Conservation (phyloP, 169 alveolate genomes). For the Cyclospora cayetanensis region DNA sequence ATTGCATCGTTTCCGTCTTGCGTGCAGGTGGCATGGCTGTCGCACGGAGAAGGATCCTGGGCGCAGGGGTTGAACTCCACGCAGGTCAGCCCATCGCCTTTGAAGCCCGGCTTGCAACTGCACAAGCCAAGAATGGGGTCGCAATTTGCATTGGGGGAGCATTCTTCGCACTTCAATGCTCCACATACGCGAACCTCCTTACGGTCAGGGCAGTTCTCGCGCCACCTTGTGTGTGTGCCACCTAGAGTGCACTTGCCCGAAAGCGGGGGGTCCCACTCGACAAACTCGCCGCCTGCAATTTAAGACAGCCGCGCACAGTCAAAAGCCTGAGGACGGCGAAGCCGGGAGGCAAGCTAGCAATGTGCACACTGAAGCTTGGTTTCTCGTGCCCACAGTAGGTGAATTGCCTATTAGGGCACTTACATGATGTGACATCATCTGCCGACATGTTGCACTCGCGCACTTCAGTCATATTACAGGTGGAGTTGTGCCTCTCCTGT, state of each 20-base stretch:
- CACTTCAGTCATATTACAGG: conserved; percentile 25
- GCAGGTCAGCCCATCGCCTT: conserved; percentile 66
- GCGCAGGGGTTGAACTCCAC: conserved; percentile 65
- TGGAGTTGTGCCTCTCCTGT: conserved; percentile 44
- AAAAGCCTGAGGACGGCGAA: neutral
- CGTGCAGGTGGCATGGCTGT: conserved; percentile 53
- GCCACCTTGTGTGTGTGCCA: neutral
- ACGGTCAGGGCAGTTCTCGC: conserved; percentile 2
- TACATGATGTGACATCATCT: conserved; percentile 1
- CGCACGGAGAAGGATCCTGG: conserved; percentile 41
- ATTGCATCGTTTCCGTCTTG: conserved; percentile 16
- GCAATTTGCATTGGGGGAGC: conserved; percentile 59
- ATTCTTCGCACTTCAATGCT: conserved; percentile 26
- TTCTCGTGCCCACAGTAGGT: neutral
- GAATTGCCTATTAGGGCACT: neutral
- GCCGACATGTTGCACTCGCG: conserved; percentile 42
- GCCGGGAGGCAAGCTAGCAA: neutral
- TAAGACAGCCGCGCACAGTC: neutral
- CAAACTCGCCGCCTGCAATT: conserved; percentile 63
- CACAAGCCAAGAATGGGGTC: neutral
- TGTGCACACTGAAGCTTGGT: neutral
- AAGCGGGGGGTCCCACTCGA: conserved; percentile 38
- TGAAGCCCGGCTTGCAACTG: conserved; percentile 59
- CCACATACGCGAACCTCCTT: conserved; percentile 62
- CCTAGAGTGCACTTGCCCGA: conserved; percentile 1